phyloP scores from a whole-genome alignment of 2,329 filamentous ascomycete species.

The Penicillium capsulatum region DNA sequence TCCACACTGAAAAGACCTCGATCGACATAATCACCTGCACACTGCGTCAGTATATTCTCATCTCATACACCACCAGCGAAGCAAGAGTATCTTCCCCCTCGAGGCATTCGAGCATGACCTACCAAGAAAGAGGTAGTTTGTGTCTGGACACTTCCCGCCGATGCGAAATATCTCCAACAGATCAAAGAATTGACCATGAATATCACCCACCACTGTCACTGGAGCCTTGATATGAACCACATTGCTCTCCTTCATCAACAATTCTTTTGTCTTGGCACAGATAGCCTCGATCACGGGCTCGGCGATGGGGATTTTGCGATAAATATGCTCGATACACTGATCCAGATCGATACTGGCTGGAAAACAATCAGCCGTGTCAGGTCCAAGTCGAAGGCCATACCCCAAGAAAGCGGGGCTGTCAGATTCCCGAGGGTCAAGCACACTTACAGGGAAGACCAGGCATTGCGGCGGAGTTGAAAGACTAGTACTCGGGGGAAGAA shows the following conservation, averaged over 20 bases:
- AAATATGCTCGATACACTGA: slow-evolving; percentile 94
- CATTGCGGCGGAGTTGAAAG: slow-evolving; percentile 30
- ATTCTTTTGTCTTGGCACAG: slow-evolving; percentile 97
- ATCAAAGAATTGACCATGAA: slow-evolving; percentile 98
- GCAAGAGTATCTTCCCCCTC: not conserved
- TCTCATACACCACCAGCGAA: not conserved
- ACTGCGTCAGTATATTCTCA: slow-evolving; percentile 6
- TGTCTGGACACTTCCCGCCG: slow-evolving; percentile 93
- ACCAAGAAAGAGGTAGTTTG: slow-evolving; percentile 97
- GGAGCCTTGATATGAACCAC: slow-evolving; percentile 95
- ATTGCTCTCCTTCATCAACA: slow-evolving; percentile 99
- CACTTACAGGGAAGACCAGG: slow-evolving; percentile 45
- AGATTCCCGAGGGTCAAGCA: not conserved
- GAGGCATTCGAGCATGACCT: slow-evolving; percentile 16
- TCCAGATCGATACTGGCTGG: slow-evolving; percentile 93
- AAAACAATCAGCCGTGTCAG: slow-evolving; percentile 11
- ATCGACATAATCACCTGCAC: slow-evolving; percentile 88
- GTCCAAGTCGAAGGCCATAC: not conserved
- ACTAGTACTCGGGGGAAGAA: not conserved
- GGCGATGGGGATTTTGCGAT: slow-evolving; percentile 93
- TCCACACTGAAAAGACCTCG: slow-evolving; percentile 98
- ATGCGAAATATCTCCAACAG: slow-evolving; percentile 99
- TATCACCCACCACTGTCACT: slow-evolving; percentile 96
- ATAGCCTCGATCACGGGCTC: slow-evolving; percentile 98
- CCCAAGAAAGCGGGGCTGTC: not conserved